Conservation (phyloP, 306 rosid species). For the Abrus pulchellus region DNA sequence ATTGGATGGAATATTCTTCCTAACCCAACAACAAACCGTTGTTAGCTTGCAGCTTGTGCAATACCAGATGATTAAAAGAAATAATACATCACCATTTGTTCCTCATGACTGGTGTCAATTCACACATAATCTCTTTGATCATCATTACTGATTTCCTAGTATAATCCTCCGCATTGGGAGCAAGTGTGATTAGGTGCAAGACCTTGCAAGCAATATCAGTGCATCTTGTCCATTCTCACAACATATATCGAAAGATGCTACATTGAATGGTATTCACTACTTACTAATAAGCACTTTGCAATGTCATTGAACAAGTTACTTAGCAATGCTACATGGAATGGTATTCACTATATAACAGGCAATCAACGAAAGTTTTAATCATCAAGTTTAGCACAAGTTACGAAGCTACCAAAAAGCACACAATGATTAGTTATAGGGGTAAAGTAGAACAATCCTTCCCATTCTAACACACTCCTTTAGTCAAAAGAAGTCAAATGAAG, state of each 20-base stretch:
- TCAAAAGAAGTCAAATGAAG: slow-evolving; percentile 42
- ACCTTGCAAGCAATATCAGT: background rate
- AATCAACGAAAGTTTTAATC: background rate
- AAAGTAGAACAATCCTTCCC: background rate
- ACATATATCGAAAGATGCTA: background rate
- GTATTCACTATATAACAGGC: background rate
- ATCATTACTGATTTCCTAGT: background rate
- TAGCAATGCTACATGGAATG: background rate
- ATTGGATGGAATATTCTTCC: background rate
- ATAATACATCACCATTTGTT: background rate
- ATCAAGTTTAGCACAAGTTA: slow-evolving; percentile 9
- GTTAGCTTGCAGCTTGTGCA: background rate
- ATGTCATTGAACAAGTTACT: background rate
- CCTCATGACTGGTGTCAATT: background rate
- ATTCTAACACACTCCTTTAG: slow-evolving; percentile 6
- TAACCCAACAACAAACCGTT: background rate
- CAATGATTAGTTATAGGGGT: background rate
- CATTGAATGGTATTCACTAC: background rate
- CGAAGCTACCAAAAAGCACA: slow-evolving; percentile 18
- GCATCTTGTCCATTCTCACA: background rate
- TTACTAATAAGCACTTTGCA: background rate
- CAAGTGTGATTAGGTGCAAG: background rate
- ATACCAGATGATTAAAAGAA: background rate
- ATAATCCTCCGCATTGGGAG: background rate
- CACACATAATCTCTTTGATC: slow-evolving; percentile 2